These are phyloP conservation scores for Eucalyptus melliodora DNA, from an alignment of 345 rosid species.

Conservation along the genomic window DNA sequence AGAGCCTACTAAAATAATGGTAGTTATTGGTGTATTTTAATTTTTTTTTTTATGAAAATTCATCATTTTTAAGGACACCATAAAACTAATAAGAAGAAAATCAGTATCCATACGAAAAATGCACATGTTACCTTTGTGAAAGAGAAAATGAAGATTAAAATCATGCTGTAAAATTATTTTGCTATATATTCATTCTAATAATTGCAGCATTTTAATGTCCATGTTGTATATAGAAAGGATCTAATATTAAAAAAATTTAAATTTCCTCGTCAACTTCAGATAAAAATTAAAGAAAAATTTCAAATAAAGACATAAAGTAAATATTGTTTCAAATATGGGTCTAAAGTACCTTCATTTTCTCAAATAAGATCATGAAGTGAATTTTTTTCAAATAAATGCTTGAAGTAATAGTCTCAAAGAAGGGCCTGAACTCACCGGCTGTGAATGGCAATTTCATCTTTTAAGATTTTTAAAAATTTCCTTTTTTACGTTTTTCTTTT, in stretches of 20 bases:
- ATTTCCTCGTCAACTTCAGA: neutral
- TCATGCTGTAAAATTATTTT: neutral
- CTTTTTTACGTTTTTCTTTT: too few species aligned
- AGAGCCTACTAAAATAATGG: neutral
- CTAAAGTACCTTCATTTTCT: fast-evolving
- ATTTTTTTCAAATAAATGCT: fast-evolving
- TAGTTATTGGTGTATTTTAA: too few species aligned
- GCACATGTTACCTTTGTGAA: neutral
- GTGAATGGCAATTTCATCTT: too few species aligned
- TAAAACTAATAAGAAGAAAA: neutral
- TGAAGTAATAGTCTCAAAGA: too few species aligned
- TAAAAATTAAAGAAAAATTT: too few species aligned
- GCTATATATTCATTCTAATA: neutral
- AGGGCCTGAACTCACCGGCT: fast-evolving
- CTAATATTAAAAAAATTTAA: too few species aligned
- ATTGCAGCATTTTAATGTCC: neutral
- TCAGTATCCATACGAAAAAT: neutral
- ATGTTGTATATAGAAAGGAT: too few species aligned
- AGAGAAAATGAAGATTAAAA: neutral
- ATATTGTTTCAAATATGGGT: fast-evolving
- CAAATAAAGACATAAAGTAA: fast-evolving
- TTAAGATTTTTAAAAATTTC: too few species aligned
- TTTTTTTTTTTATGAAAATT: too few species aligned
- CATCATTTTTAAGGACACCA: neutral
- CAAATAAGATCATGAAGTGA: fast-evolving